Evolutionary conservation across 352 stramenopile species (phyloP), one percentile per base, ranked within the genome.

Genomic region (Phytopythium kandeliae): DNA sequence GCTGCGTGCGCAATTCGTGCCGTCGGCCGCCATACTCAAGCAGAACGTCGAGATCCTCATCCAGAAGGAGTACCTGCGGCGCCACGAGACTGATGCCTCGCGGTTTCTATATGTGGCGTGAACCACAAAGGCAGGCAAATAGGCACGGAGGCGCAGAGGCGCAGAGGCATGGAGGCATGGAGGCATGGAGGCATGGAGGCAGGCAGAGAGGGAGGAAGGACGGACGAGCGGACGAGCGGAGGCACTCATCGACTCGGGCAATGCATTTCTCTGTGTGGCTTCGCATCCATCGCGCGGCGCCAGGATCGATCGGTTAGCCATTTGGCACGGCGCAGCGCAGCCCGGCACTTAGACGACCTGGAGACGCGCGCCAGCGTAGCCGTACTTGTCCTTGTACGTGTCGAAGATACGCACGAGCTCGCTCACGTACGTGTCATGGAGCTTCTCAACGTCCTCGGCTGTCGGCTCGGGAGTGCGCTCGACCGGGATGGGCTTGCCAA

Each of bases 11-110:
- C 84, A 91, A 42, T 94, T 94, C 45, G 81, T 88, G 11, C 84
- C 84, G 11, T 76, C 74, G 1, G 30, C 58, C 0, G 67, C 62
- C 0, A 64, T 67, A 22, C 71, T 94, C 47, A 86, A 90, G 55
- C 74, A 85, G 31, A 94, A 94, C 51, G 59, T 94, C 22, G 75
- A 89, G 26, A 86, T 92, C 42, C 66, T 94, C 12, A 80, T 94
- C 22, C 71, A 92, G 48, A 94, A 94, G 60, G 84, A 94, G 34
- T 94, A 89, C 34, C 34, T 92, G 24, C 72, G 74, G 21, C 81
- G 76, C 33, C 76, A 89, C 54, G 78, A 89, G 12, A 68, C 60
- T 16, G 69, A 87, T 44, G 51, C 79, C 26, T 62, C 68, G 37
- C 74, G 78, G 22, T 69, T 85, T 57, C 48, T 89, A 13, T 92